Evolutionary conservation across 2,329 filamentous ascomycete species (phyloP).

Genomic region (Cladophialophora carrionii): DNA sequence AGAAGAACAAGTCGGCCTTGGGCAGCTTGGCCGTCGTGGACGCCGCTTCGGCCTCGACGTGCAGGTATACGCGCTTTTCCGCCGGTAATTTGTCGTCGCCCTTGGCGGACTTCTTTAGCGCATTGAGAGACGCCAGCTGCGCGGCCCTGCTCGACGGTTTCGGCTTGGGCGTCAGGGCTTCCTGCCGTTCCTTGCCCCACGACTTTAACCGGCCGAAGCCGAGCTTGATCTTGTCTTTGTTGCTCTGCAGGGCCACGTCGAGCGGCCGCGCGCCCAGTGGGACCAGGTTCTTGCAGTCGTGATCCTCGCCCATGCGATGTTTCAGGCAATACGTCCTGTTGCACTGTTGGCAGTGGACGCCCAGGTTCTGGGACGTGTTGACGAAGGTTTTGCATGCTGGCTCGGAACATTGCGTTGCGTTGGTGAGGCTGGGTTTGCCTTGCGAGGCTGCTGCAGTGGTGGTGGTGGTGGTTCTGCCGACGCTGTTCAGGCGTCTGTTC

Average conservation of each 20-base stretch:
- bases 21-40: constrained; percentile 83
- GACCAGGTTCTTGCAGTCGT: constrained; percentile 78
- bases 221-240: constrained; percentile 65
- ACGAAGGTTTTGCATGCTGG: constrained; percentile 57
- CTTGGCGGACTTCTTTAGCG: constrained; percentile 83
- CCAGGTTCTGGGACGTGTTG: constrained; percentile 55
- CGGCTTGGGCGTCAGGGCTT: constrained; percentile 66
- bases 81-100: constrained; percentile 79
- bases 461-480: constrained; percentile 30
- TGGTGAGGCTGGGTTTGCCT: constrained; percentile 60
- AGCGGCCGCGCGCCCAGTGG: constrained; percentile 58
- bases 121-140: constrained; percentile 70
- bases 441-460: constrained; percentile 40
- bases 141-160: constrained; percentile 67
- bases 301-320: constrained; percentile 64
- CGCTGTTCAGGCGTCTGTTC: constrained; percentile 48
- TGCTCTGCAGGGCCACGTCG: constrained; percentile 27
- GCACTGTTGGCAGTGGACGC: constrained; percentile 56
- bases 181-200: constrained; percentile 77
- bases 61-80: constrained; percentile 87
- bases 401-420: constrained; percentile 56
- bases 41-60: constrained; percentile 79
- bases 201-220: constrained; percentile 77
- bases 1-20: constrained; percentile 78
- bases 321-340: constrained; percentile 56